Conservation (phyloP, 2,329 filamentous ascomycete species). For the Trichoderma atrobrunneum region DNA sequence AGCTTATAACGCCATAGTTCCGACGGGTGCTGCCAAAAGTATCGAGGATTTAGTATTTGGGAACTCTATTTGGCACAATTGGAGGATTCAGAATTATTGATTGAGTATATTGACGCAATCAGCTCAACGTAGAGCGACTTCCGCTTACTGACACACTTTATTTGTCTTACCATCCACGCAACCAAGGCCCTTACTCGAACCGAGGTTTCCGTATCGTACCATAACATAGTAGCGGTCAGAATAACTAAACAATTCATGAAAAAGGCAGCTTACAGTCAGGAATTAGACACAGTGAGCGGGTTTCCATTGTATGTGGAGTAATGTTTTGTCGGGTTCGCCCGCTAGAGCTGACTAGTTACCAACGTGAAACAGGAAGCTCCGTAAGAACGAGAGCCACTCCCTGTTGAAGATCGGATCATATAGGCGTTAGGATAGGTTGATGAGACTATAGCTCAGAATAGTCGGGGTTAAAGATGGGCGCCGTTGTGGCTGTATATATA, state of each 20-base stretch:
- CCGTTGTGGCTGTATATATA: not conserved
- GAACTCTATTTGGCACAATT: not conserved
- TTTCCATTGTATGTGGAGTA: not conserved
- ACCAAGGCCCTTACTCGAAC: not conserved
- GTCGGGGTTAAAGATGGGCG: not conserved
- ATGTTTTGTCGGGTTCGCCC: not conserved
- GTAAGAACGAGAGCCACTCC: not conserved
- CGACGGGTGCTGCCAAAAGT: not conserved
- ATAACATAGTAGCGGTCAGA: not conserved
- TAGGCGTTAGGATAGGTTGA: not conserved
- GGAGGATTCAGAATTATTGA: not conserved
- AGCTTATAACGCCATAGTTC: not conserved
- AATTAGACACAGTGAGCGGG: not conserved
- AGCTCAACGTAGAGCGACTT: not conserved
- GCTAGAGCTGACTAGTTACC: not conserved
- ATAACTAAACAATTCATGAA: not conserved
- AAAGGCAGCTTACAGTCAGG: not conserved
- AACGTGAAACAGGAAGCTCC: not conserved
- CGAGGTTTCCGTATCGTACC: not conserved
- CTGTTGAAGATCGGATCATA: not conserved
- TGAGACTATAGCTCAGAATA: not conserved
- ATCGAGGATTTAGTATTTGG: not conserved
- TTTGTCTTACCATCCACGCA: not conserved
- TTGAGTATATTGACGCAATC: not conserved
- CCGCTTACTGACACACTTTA: not conserved